Conservation (phyloP, 352 stramenopile species). For the Pythium periplocum region DNA sequence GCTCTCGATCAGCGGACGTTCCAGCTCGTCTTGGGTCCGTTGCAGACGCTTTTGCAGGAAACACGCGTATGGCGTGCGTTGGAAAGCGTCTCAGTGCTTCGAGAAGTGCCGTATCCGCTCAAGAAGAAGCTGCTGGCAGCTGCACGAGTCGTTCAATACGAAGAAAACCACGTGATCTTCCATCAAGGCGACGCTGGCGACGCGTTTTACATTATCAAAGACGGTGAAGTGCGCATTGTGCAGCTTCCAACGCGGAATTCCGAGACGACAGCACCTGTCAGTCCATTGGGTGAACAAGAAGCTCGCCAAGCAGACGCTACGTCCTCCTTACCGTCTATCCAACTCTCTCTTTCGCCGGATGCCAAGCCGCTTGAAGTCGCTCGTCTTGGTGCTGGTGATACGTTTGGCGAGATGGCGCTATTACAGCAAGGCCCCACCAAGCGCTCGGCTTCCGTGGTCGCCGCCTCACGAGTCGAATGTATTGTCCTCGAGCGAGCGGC, state of each 20-base stretch:
- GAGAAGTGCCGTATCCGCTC: conserved; percentile 26
- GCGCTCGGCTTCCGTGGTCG: conserved; percentile 64
- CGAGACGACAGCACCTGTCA: background rate
- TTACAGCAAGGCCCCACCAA: conserved; percentile 28
- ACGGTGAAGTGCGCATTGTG: conserved; percentile 34
- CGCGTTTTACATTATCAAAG: conserved; percentile 63
- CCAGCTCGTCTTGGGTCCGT: conserved; percentile 82
- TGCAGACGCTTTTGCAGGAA: conserved; percentile 83
- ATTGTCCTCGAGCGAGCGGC: conserved; percentile 57
- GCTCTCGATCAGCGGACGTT: conserved; percentile 91
- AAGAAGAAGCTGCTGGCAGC: conserved; percentile 44
- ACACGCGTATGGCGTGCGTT: conserved; percentile 47
- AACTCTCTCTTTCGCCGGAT: conserved; percentile 3
- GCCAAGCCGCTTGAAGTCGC: conserved; percentile 26
- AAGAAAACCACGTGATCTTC: conserved; percentile 36
- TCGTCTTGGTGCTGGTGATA: conserved; percentile 41
- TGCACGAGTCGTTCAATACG: conserved; percentile 32
- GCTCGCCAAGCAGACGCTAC: too few relatives aligned
- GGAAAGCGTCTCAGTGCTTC: conserved; percentile 49
- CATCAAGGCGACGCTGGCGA: conserved; percentile 38
- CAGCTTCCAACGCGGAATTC: conserved; percentile 11
- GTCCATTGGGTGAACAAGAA: too few relatives aligned
- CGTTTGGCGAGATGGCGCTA: conserved; percentile 60
- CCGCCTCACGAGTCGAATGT: conserved; percentile 52
- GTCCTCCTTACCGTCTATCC: conserved; percentile 1